These are phyloP conservation scores for Rhizopogon rudus DNA, from an alignment of 768 basidiomycete species.

Conservation along the genomic window DNA sequence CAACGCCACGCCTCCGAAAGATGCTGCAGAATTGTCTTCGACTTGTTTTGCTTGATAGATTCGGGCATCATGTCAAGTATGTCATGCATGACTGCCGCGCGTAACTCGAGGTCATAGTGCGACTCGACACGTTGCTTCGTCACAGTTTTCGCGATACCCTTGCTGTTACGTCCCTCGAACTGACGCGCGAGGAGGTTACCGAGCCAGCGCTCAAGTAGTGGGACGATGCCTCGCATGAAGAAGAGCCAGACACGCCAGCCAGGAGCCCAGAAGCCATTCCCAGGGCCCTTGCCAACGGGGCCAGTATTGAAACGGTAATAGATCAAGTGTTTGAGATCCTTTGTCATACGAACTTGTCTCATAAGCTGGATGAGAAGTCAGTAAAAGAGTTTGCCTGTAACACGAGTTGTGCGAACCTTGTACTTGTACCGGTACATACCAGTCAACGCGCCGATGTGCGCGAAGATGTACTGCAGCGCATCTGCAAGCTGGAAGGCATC, in stretches of 20 bases:
- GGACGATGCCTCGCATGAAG: slow-evolving; percentile 99
- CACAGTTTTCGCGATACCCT: slow-evolving; percentile 95
- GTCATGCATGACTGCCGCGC: slow-evolving; percentile 99
- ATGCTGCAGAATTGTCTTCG: slow-evolving; percentile 99
- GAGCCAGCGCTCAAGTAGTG: slow-evolving; percentile 95
- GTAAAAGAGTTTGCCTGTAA: neutral
- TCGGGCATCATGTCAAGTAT: slow-evolving; percentile 99
- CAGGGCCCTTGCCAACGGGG: slow-evolving; percentile 98
- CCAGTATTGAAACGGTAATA: slow-evolving; percentile 99
- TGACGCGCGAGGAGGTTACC: slow-evolving; percentile 97
- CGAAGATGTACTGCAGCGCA: slow-evolving; percentile 96
- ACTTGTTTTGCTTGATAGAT: slow-evolving; percentile 98
- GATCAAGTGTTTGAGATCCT: slow-evolving; percentile 97
- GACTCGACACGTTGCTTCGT: slow-evolving; percentile 99
- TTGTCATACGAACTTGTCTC: slow-evolving; percentile 99
- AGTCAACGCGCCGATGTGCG: slow-evolving; percentile 94
- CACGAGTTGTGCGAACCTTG: slow-evolving; percentile 51
- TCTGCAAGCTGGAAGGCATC: slow-evolving; percentile 99
- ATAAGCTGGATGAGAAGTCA: slow-evolving; percentile 57
- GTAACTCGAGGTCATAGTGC: slow-evolving; percentile 94
- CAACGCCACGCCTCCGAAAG: slow-evolving; percentile 98
- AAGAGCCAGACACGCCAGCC: slow-evolving; percentile 99
- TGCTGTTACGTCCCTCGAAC: slow-evolving; percentile 96
- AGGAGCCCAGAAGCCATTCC: slow-evolving; percentile 99
- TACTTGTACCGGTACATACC: slow-evolving; percentile 99